Conservation (phyloP, 495 filamentous ascomycete genomes). For the Tirmania nivea region DNA sequence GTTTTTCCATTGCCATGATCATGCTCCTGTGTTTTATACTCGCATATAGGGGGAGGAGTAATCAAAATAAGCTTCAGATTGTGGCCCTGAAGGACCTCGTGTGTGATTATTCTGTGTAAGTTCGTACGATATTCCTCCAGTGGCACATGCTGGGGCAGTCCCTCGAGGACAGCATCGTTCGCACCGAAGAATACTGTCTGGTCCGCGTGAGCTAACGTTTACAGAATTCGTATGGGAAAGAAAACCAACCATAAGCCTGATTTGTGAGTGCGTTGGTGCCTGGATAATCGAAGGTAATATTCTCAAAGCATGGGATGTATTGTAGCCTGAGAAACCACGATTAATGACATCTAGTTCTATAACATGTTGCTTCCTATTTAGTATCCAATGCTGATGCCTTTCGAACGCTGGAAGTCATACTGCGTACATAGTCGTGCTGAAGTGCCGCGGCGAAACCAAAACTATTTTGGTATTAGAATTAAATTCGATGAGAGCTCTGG, state of each 20-base stretch:
- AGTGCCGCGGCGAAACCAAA: slow-evolving; percentile 13
- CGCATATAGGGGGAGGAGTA: slow-evolving; percentile 60
- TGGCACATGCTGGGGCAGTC: slow-evolving; percentile 47
- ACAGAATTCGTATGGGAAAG: neutral
- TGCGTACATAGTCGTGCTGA: neutral
- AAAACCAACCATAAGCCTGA: slow-evolving; percentile 41
- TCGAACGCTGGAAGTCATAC: neutral
- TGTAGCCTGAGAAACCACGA: slow-evolving; percentile 48
- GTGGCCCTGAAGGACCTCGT: slow-evolving; percentile 45
- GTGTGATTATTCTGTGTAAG: slow-evolving; percentile 42
- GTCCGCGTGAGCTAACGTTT: neutral
- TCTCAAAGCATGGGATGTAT: slow-evolving; percentile 38
- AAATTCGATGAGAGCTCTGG: neutral
- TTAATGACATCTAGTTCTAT: slow-evolving; percentile 42
- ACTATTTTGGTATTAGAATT: slow-evolving; percentile 4
- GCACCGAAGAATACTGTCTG: slow-evolving; percentile 69
- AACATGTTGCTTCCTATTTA: neutral
- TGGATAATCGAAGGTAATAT: slow-evolving; percentile 38
- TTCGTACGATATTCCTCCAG: slow-evolving; percentile 50
- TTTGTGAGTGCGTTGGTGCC: slow-evolving; percentile 31
- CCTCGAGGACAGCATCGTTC: slow-evolving; percentile 55
- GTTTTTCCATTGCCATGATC: slow-evolving; percentile 30
- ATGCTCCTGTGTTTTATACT: slow-evolving; percentile 37
- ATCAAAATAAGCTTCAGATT: slow-evolving; percentile 51
- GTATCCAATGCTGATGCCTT: neutral